Percentiles rank a stretch among this genome's conserved stretches.
These are phyloP conservation scores for Sarocladium brachiariae DNA, from an alignment of 2,329 filamentous ascomycete species.

Conservation along the genomic window DNA sequence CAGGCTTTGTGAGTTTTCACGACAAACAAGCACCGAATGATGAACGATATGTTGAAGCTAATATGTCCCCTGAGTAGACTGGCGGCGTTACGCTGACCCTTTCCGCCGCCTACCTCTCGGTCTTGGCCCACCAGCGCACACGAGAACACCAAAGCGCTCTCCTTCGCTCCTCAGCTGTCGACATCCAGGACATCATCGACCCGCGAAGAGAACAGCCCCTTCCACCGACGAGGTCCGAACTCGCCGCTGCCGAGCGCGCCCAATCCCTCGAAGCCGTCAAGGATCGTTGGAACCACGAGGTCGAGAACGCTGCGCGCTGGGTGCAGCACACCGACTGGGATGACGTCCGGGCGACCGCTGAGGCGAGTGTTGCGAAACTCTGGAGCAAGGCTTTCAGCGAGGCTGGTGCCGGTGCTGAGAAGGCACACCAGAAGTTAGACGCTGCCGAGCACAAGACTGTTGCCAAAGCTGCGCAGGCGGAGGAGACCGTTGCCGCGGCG, in stretches of 20 bases:
- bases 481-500: constrained; percentile 22
- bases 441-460: constrained; percentile 23
- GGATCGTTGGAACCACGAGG: constrained; percentile 70
- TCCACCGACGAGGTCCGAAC: constrained; percentile 43
- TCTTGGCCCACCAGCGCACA: constrained; percentile 63
- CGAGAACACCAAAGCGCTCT: constrained; percentile 51
- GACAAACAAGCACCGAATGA: neutral
- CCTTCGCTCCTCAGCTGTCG: constrained; percentile 49
- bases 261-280: constrained; percentile 62
- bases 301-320: constrained; percentile 59
- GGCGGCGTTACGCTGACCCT: constrained; percentile 71
- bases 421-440: constrained; percentile 19
- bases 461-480: constrained; percentile 27
- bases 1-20: constrained; percentile 60
- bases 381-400: constrained; percentile 34
- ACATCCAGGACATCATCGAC: constrained; percentile 46
- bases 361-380: constrained; percentile 39
- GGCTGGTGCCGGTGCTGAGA: constrained; percentile 12
- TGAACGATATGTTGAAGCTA: neutral
- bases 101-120: constrained; percentile 63
- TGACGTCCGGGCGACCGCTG: constrained; percentile 51
- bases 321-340: constrained; percentile 61
- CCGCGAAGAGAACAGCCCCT: constrained; percentile 36
- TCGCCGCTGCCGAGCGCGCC: constrained; percentile 43
- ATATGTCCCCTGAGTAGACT: constrained; percentile 40